Conservation (phyloP, 805 yeast species). For the Cyberlindnera saturnus region DNA sequence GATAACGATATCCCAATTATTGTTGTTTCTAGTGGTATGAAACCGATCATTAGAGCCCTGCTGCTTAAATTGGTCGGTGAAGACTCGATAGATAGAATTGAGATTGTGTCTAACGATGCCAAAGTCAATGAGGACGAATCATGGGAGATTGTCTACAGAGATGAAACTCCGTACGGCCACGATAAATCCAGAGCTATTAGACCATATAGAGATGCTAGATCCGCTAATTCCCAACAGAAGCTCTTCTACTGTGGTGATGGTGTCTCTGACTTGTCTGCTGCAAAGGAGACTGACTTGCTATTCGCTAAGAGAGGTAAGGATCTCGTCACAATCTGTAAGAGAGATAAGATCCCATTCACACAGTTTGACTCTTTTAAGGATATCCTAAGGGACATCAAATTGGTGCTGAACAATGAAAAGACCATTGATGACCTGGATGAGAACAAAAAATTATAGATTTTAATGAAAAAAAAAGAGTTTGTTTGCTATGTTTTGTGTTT, state of each 20-base stretch:
- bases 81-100: constrained; percentile 64
- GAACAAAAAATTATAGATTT: constrained; percentile 12
- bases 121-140: constrained; percentile 44
- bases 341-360: constrained; percentile 76
- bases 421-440: constrained; percentile 31
- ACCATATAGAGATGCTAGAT: constrained; percentile 27
- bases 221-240: constrained; percentile 41
- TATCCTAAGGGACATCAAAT: constrained; percentile 56
- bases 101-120: constrained; percentile 79
- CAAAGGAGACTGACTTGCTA: constrained; percentile 86
- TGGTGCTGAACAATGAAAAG: constrained; percentile 41
- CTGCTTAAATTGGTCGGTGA: constrained; percentile 70
- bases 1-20: constrained; percentile 71
- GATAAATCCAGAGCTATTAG: constrained; percentile 84
- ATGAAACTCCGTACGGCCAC: constrained; percentile 88
- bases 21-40: constrained; percentile 91
- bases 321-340: constrained; percentile 74
- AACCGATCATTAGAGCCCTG: constrained; percentile 79
- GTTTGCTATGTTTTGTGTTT: too few relatives aligned
- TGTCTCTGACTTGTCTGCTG: constrained; percentile 91
- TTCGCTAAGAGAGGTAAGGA: constrained; percentile 94
- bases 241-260: constrained; percentile 97
- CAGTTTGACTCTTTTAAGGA: constrained; percentile 76
- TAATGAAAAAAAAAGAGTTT: too few relatives aligned
- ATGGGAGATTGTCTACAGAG: constrained; percentile 85